Conservation (phyloP, 1,139 yeast species). For the Debaryomyces nepalensis region DNA sequence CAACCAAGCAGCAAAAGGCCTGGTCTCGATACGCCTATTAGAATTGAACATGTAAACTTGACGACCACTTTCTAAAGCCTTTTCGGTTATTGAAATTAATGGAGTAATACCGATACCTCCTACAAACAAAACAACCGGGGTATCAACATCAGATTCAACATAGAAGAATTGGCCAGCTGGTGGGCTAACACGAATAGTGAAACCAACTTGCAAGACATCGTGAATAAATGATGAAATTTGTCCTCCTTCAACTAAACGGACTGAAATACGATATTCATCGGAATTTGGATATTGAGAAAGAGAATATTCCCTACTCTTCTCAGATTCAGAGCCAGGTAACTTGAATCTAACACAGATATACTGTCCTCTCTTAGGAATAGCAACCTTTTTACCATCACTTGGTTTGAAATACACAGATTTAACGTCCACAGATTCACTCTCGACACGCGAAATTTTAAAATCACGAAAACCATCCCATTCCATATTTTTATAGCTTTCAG, state of each 20-base stretch:
- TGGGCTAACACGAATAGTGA: slow-evolving; percentile 54
- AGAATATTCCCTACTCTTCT: slow-evolving; percentile 57
- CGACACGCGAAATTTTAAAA: slow-evolving; percentile 50
- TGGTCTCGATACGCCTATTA: slow-evolving; percentile 25
- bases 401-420: slow-evolving; percentile 59
- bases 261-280: slow-evolving; percentile 57
- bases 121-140: slow-evolving; percentile 45
- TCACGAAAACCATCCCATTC: slow-evolving; percentile 63
- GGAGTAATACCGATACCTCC: slow-evolving; percentile 80
- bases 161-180: slow-evolving; percentile 63
- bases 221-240: slow-evolving; percentile 59
- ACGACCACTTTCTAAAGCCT: slow-evolving; percentile 33
- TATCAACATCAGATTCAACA: slow-evolving; percentile 26
- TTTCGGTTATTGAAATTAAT: slow-evolving; percentile 53
- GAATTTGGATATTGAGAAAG: slow-evolving; percentile 39
- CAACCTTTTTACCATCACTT: slow-evolving; percentile 42
- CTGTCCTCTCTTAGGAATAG: slow-evolving; percentile 58
- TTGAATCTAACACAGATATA: slow-evolving; percentile 58
- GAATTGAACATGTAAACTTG: slow-evolving; percentile 36
- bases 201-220: slow-evolving; percentile 53
- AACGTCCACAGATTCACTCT: slow-evolving; percentile 50
- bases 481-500: slow-evolving; percentile 44
- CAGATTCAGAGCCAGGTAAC: slow-evolving; percentile 33
- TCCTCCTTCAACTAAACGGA: slow-evolving; percentile 51
- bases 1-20: slow-evolving; percentile 37